These are phyloP conservation scores for Beta vulgaris DNA, from an alignment of 148 eudicot species.

Conservation along the genomic window DNA sequence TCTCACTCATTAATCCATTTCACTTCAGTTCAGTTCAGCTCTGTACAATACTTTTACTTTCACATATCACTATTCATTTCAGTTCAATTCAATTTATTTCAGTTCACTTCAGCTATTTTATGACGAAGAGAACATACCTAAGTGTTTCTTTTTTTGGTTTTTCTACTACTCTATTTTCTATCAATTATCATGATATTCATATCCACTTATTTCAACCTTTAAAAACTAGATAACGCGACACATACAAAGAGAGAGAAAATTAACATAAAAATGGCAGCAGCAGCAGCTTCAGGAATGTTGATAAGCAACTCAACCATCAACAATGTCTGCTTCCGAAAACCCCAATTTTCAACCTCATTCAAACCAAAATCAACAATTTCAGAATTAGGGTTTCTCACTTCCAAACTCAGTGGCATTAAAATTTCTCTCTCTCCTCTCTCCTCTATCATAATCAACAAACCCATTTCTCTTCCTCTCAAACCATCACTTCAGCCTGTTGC, in stretches of 20 bases:
- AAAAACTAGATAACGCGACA: slow-evolving; percentile 11
- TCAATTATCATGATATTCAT: neutral
- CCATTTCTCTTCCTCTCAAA: slow-evolving; percentile 34
- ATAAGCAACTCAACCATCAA: slow-evolving; percentile 27
- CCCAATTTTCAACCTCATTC: slow-evolving; percentile 19
- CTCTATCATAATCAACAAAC: slow-evolving; percentile 25
- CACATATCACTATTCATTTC: too few relatives aligned
- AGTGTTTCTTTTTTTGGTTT: too few relatives aligned
- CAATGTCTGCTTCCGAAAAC: slow-evolving; percentile 22
- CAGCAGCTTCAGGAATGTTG: slow-evolving; percentile 30
- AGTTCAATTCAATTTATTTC: too few relatives aligned
- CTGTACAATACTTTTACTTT: too few relatives aligned
- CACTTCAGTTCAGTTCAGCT: too few relatives aligned
- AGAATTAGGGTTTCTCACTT: slow-evolving; percentile 48
- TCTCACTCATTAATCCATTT: too few relatives aligned
- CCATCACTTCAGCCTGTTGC: slow-evolving; percentile 50
- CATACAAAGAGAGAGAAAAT: slow-evolving; percentile 13
- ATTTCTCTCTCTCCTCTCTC: slow-evolving; percentile 22
- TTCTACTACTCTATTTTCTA: neutral
- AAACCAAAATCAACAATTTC: slow-evolving; percentile 30
- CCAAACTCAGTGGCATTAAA: slow-evolving; percentile 49
- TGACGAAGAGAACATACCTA: too few relatives aligned
- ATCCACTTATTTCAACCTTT: slow-evolving; percentile 4
- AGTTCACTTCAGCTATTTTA: too few relatives aligned
- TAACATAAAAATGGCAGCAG: slow-evolving; percentile 22